Conservation (phyloP, 2,329 filamentous ascomycete species). For the Sarocladium oryzae region DNA sequence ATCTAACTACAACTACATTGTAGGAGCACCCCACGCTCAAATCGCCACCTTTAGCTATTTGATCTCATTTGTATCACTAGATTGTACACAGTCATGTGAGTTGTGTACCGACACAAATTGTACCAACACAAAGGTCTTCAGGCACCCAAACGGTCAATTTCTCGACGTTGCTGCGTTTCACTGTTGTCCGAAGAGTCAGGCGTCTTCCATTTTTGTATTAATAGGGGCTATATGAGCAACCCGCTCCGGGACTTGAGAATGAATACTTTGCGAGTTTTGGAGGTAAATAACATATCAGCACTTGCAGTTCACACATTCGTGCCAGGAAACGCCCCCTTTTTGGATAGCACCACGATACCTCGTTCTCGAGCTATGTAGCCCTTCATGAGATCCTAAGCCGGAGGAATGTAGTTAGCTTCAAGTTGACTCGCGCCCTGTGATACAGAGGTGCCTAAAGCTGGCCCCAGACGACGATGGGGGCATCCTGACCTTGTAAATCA, state of each 20-base stretch:
- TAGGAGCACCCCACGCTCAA: slow-evolving; percentile 40
- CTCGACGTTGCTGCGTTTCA: too few species aligned
- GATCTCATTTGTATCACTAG: slow-evolving; percentile 11
- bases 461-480: neutral
- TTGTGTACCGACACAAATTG: slow-evolving; percentile 3
- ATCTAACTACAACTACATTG: too few species aligned
- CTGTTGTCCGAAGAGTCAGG: neutral
- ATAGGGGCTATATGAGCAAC: neutral
- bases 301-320: slow-evolving; percentile 43
- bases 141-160: too few species aligned
- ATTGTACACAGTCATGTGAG: neutral
- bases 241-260: neutral
- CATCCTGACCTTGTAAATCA: slow-evolving; percentile 85
- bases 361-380: slow-evolving; percentile 93
- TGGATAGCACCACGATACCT: slow-evolving; percentile 86
- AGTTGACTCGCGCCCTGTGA: too few species aligned
- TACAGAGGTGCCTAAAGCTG: too few species aligned
- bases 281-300: too few species aligned
- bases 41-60: slow-evolving; percentile 29
- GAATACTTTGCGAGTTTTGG: too few species aligned
- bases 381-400: slow-evolving; percentile 80
- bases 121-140: too few species aligned
- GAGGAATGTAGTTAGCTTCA: neutral
- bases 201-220: neutral
- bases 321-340: slow-evolving; percentile 87